Percentiles rank a stretch among this genome's conserved stretches.
Evolutionary conservation across 2,329 filamentous ascomycete genomes (phyloP).

Genomic region (Diaporthe ilicicola): DNA sequence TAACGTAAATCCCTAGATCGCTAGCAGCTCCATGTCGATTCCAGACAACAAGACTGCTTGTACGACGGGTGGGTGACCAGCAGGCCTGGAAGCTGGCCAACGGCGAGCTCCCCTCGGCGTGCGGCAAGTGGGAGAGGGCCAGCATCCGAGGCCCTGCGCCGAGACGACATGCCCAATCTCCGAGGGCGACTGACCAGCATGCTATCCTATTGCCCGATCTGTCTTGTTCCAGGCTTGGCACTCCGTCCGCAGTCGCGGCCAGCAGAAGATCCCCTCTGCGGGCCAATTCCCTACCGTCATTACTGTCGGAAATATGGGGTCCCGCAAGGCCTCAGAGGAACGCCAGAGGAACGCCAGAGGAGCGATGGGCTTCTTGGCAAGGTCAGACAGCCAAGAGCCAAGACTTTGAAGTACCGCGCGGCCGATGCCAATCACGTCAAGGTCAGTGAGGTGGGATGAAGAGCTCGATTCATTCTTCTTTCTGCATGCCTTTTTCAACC

Average conservation of each 20-base stretch:
- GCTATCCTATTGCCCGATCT: constrained; percentile 14
- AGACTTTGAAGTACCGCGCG: constrained; percentile 15
- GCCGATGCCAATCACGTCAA: constrained; percentile 2
- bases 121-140: neutral
- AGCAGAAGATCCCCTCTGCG: neutral
- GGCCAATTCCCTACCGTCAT: constrained; percentile 12
- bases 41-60: constrained; percentile 3
- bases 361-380: constrained; percentile 27
- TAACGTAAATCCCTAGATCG: constrained; percentile 4
- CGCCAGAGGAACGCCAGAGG: neutral
- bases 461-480: neutral
- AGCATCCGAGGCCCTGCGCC: constrained; percentile 3
- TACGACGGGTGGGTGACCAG: neutral
- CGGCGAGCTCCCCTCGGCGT: neutral
- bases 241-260: neutral
- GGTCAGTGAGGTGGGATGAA: neutral
- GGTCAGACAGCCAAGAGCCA: constrained; percentile 30
- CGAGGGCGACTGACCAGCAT: constrained; percentile 18
- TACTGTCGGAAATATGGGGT: constrained; percentile 16
- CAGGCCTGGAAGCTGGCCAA: neutral
- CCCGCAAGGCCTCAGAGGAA: constrained; percentile 1
- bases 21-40: neutral
- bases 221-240: constrained; percentile 19
- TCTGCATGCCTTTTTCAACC: neutral
- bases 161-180: constrained; percentile 10